Base-by-base conservation (phyloP, 306 rosid species). In the Begonia loranthoides region DNA sequence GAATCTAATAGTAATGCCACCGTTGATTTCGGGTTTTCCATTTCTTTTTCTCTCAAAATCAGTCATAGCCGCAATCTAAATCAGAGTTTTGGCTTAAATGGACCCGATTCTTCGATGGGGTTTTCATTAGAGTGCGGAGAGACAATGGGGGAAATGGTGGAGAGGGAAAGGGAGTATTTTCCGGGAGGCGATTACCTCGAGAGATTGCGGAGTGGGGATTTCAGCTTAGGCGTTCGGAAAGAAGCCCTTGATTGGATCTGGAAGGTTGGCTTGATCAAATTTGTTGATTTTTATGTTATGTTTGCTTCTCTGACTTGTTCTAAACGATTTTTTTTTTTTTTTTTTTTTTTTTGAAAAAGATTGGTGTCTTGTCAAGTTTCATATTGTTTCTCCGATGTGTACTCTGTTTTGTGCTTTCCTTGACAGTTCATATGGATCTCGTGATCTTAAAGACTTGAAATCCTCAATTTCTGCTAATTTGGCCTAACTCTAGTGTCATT, bases 221-320 rank as follows among this genome's bases (percentile, higher is more conserved):
- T 90, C 59, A 80, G 80, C 57, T 69, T 80, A 73, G 75, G 60
- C 64, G 62, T 70, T 41, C 74, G 96, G 54, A 70, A 36, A 16
- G 74, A 78, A 39, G 87, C 96, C 58, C 41, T 83, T 65, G 93
- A 83, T 73, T 76, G 87, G 94, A 83, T 83, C 79, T 68, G 41
- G 63, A 80, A 83, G 96, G 96, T 87, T 73, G 54, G 73, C 50
- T 39, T 59, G 0, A 9, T 48, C 56, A 55, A 9, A 12, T 33
- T 39, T 9, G 43, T 59, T 53, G 16, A 55, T 61, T 61, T 52
- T 58, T 38, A 15, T 41, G 55, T 56, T 51, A 53, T 34, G 4
- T 61, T 39, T 5, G 11, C 50, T 59, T 54, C 55, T 49, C 68
- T 47, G 56, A n/a, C n/a, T n/a, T n/a, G n/a, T n/a, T n/a, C n/a